Conservation (phyloP, 768 basidiomycete genomes). For the Boletus tomentosulus region DNA sequence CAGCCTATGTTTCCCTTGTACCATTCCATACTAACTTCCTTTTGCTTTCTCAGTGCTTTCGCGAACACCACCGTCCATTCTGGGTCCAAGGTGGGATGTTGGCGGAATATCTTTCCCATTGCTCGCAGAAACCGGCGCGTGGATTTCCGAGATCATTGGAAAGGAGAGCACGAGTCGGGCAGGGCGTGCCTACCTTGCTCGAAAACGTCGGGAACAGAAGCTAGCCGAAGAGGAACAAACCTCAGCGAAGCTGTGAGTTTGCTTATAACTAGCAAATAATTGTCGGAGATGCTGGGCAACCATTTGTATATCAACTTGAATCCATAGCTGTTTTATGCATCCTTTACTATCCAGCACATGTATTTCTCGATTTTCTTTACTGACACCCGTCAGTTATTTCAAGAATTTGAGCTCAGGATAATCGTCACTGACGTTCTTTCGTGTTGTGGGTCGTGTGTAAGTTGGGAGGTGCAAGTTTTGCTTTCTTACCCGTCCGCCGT, state of each 20-base stretch:
- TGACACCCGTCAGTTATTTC: neutral
- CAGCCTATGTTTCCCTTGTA: neutral
- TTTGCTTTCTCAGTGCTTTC: neutral
- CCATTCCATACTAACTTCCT: neutral
- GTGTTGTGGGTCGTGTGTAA: neutral
- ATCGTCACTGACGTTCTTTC: neutral
- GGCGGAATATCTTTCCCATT: slow-evolving; percentile 56
- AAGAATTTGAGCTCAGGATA: neutral
- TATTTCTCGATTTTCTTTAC: too few species aligned
- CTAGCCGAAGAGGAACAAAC: slow-evolving; percentile 13
- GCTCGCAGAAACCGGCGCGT: slow-evolving; percentile 73
- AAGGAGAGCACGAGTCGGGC: slow-evolving; percentile 72
- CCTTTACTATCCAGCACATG: too few species aligned
- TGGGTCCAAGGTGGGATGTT: slow-evolving; percentile 24
- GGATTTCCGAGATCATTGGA: slow-evolving; percentile 70
- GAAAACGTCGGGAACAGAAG: slow-evolving; percentile 35
- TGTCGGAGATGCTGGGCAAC: neutral
- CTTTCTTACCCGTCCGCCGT: neutral
- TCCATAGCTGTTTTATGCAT: too few species aligned
- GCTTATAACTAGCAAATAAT: neutral
- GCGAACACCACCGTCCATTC: neutral
- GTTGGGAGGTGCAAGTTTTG: neutral
- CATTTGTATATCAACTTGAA: neutral
- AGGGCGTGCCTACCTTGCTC: slow-evolving; percentile 65
- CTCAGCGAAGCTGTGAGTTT: slow-evolving; percentile 7